Conservation (phyloP, 495 filamentous ascomycete genomes). For the Penicillium crystallinum region DNA sequence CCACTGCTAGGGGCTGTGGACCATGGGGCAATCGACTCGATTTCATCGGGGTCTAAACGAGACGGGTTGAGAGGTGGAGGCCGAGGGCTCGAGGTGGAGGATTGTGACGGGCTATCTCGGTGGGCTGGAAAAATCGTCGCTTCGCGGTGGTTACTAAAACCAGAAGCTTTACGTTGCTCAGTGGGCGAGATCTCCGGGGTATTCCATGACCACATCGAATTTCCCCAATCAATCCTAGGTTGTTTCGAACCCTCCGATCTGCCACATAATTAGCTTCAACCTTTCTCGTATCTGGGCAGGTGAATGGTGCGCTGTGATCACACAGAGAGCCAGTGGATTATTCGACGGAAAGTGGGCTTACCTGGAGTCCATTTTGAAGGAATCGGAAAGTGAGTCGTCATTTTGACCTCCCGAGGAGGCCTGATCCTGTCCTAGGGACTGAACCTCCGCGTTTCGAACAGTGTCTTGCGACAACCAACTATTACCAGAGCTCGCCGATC, state of each 20-base stretch:
- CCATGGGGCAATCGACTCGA: slow-evolving; percentile 37
- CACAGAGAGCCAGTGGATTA: neutral
- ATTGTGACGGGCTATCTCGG: slow-evolving; percentile 26
- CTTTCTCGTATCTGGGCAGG: neutral
- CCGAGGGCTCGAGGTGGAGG: slow-evolving; percentile 23
- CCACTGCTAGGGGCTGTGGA: slow-evolving; percentile 25
- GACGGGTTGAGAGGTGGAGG: slow-evolving; percentile 25
- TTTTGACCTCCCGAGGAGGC: slow-evolving; percentile 27
- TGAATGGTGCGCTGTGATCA: neutral
- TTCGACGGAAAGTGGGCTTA: slow-evolving; percentile 24
- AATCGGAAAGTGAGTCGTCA: slow-evolving; percentile 26
- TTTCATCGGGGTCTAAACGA: slow-evolving; percentile 20
- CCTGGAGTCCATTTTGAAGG: slow-evolving; percentile 29
- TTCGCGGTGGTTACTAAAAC: slow-evolving; percentile 37
- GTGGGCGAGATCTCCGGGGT: slow-evolving; percentile 43
- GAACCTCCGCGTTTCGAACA: slow-evolving; percentile 30
- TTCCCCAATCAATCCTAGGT: slow-evolving; percentile 29
- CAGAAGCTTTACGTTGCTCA: slow-evolving; percentile 37
- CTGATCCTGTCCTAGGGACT: slow-evolving; percentile 16
- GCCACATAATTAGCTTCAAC: neutral
- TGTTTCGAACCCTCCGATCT: slow-evolving; percentile 25
- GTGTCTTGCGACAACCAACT: slow-evolving; percentile 46
- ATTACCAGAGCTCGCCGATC: slow-evolving; percentile 40
- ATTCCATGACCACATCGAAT: slow-evolving; percentile 40
- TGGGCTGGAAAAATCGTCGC: slow-evolving; percentile 31